These are phyloP conservation scores for Protomyces pachydermus DNA, from an alignment of 1,139 yeast species.

Conservation along the genomic window DNA sequence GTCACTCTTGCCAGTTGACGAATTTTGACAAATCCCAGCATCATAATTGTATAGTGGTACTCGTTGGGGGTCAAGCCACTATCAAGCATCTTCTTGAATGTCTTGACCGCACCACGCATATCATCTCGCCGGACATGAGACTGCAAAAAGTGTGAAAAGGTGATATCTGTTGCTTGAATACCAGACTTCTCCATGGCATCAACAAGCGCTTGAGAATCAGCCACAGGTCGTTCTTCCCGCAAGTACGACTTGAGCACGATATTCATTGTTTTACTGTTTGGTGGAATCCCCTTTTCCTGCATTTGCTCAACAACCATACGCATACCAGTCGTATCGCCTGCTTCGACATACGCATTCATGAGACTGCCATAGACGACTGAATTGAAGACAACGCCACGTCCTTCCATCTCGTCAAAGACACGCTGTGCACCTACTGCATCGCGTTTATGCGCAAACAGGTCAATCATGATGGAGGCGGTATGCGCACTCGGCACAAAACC, in stretches of 20 bases:
- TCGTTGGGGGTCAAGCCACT: constrained; percentile 3
- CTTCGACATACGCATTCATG: constrained; percentile 24
- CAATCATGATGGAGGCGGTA: constrained; percentile 17
- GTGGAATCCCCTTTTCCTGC: background rate
- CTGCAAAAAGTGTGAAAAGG: constrained; percentile 11
- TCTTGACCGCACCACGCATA: background rate
- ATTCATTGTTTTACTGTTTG: constrained; percentile 11
- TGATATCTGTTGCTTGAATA: constrained; percentile 3
- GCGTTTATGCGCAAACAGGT: constrained; percentile 9
- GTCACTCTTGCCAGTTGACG: background rate
- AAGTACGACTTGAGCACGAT: constrained; percentile 10
- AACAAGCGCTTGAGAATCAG: constrained; percentile 7
- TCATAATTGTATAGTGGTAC: constrained; percentile 18
- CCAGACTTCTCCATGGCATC: constrained; percentile 5
- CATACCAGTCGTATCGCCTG: constrained; percentile 6
- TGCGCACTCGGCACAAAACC: constrained; percentile 2
- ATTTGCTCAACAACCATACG: background rate
- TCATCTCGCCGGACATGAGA: constrained; percentile 3
- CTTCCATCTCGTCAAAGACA: constrained; percentile 7
- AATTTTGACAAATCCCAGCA: constrained; percentile 9
- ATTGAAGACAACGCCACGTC: constrained; percentile 10
- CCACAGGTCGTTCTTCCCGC: constrained; percentile 1
- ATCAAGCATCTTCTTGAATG: constrained; percentile 1
- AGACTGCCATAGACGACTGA: constrained; percentile 5
- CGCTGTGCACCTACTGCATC: constrained; percentile 15